Conservation (phyloP, 768 basidiomycete genomes). For the Macrocybe gigantea region DNA sequence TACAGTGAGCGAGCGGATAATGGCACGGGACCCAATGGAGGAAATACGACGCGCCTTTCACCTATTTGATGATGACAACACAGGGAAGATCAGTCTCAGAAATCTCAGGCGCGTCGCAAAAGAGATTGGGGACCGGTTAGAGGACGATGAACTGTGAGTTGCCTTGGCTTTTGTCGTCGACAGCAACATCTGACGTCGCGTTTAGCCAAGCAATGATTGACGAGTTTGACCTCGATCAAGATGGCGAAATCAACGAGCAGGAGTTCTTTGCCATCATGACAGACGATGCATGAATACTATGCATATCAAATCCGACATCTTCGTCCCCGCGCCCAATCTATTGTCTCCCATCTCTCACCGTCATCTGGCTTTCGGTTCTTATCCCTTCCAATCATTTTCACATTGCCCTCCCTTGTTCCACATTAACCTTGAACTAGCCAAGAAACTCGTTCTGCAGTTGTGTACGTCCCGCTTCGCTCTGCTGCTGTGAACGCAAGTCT, state of each 20-base stretch:
- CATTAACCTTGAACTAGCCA: no score
- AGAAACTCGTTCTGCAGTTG: no score
- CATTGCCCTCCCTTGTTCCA: no score
- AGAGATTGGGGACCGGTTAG: conserved; percentile 91
- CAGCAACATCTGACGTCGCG: conserved; percentile 1
- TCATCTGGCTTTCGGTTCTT: conserved; percentile 2
- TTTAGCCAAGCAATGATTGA: conserved; percentile 99
- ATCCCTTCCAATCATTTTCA: neutral
- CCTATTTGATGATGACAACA: conserved; percentile 93
- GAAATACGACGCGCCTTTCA: conserved; percentile 96
- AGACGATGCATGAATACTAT: conserved; percentile 63
- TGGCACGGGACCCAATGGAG: conserved; percentile 92
- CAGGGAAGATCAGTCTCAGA: conserved; percentile 87
- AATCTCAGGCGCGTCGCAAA: conserved; percentile 93
- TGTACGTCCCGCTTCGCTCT: no score
- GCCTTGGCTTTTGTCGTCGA: neutral
- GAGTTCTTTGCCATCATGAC: conserved; percentile 98
- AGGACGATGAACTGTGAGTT: conserved; percentile 94
- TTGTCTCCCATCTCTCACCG: neutral
- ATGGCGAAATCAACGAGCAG: conserved; percentile 95
- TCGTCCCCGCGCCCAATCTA: neutral
- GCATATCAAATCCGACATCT: neutral
- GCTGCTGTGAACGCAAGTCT: no score
- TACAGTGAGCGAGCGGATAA: conserved; percentile 86
- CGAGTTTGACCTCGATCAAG: conserved; percentile 98